Evolutionary conservation across 257 asterid species (phyloP), one percentile per base, ranked within the genome.

Genomic region (Marsdenia floribunda): DNA sequence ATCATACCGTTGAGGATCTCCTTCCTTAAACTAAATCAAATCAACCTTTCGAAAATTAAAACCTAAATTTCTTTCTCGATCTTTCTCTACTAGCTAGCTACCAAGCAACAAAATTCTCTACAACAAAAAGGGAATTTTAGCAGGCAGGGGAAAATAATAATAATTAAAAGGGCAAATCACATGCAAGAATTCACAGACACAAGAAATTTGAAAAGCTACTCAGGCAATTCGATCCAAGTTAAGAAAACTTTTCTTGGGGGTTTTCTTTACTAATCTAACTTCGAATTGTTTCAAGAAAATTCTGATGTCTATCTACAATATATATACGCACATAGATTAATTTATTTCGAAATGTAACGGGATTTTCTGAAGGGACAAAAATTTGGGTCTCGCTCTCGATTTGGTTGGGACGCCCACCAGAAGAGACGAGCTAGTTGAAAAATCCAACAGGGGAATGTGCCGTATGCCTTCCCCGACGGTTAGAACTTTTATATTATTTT

Each of bases 1-100:
- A 91, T 90, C 96, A 89, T 87, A 24, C 94, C 98, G 87, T 89
- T 88, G 55, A 88, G 87, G 93, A 91, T 90, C 61, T 26, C 72
- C 52, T 38, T 38, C 33, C 52, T 10, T 38, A 1, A 6, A n/a
- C 12, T 4, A 40, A 37, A 65, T 65, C 70, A 37, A 44, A 37
- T 65, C 49, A 37, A 26, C 68, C 70, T 66, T 16, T 38, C 52
- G 0, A 38, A 64, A 66, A 66, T 38, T 21, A 15, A 66, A 40
- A 38, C 9, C 69, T 35, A 22, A 37, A 65, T 14, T 52, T 18
- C 59, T 19, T 54, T 6, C n/a, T 58, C 71, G 52, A 66, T 38
- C 71, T 66, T 22, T 15, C 71, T 21, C 71, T 38, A 38, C 12
- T 66, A 66, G 29, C 2, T 55, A 24, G 38, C 69, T 9, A 15